Percentiles rank a stretch among this genome's conserved stretches.
phyloP scores from a whole-genome alignment of 192 early-diverging fungal species.

The Gryganskiella cystojenkinii region DNA sequence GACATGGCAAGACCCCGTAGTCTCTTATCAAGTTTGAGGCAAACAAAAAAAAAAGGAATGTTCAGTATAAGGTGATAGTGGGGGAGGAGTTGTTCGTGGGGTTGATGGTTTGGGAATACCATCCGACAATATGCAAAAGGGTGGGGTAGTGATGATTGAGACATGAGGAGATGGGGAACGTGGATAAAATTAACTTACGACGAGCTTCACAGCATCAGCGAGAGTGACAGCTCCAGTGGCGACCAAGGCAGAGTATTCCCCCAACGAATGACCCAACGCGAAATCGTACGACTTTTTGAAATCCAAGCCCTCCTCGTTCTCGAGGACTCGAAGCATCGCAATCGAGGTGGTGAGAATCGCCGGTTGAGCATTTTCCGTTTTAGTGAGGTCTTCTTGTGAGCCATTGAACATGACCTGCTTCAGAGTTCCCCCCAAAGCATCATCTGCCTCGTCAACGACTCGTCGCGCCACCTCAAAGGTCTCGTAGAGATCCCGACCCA shows the following conservation, averaged over 20 bases:
- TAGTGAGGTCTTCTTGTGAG: conserved; percentile 69
- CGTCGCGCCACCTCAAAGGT: conserved; percentile 76
- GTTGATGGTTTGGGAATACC: no score
- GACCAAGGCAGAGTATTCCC: conserved; percentile 90
- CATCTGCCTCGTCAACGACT: conserved; percentile 91
- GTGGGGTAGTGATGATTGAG: background rate
- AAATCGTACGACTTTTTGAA: conserved; percentile 78
- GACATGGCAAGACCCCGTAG: conserved; percentile 92
- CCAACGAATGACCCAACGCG: conserved; percentile 93
- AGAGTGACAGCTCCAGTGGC: conserved; percentile 75
- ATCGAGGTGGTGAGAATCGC: conserved; percentile 93
- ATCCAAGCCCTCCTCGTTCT: conserved; percentile 83
- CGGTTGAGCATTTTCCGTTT: conserved; percentile 87
- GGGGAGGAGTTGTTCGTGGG: no score
- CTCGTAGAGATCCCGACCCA: conserved; percentile 91
- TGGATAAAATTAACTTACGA: conserved; percentile 66
- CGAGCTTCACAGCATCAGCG: conserved; percentile 85
- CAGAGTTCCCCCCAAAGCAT: conserved; percentile 76
- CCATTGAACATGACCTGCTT: conserved; percentile 90
- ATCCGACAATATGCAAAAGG: no score
- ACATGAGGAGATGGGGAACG: background rate
- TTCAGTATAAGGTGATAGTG: no score
- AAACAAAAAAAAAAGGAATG: no score
- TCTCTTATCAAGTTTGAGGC: no score
- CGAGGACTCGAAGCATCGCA: conserved; percentile 85